phyloP scores from a whole-genome alignment of 441 rosid genomes.

The Corymbia citriodora region DNA sequence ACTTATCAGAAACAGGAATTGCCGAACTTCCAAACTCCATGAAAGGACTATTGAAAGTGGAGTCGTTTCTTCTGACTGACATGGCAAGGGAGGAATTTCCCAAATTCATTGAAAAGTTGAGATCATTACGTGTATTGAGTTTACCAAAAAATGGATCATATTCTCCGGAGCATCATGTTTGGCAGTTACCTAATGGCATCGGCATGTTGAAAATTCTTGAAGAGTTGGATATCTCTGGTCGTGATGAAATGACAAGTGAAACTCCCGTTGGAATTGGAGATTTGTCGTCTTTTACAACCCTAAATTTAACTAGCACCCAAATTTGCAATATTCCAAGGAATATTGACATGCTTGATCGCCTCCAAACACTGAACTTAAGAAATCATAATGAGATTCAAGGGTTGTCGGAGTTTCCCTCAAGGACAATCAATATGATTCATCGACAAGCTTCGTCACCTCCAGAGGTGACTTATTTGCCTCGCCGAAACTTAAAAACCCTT shows the following conservation, averaged over 20 bases:
- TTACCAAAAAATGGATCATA: not conserved
- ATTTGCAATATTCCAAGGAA: not conserved
- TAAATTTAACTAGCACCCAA: not conserved
- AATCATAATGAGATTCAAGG: not conserved
- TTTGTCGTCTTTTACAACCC: not conserved
- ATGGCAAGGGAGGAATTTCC: fast-evolving
- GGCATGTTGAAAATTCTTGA: not conserved
- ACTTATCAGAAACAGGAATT: not conserved
- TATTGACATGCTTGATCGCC: fast-evolving
- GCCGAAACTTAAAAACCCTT: not conserved
- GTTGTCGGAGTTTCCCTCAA: not conserved
- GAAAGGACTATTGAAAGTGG: not conserved
- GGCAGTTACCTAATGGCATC: not conserved
- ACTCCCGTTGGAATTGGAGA: not conserved
- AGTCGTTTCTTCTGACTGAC: not conserved
- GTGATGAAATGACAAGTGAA: fast-evolving
- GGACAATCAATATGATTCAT: not conserved
- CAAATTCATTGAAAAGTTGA: not conserved
- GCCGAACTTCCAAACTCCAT: not conserved
- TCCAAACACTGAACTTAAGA: not conserved
- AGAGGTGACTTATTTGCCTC: not conserved
- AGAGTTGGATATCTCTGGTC: fast-evolving
- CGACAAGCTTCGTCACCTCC: not conserved
- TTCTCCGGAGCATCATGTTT: not conserved
- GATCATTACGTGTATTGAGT: fast-evolving